Evolutionary conservation across 2,329 filamentous ascomycete genomes (phyloP).

Genomic region (Colletotrichum lentis): DNA sequence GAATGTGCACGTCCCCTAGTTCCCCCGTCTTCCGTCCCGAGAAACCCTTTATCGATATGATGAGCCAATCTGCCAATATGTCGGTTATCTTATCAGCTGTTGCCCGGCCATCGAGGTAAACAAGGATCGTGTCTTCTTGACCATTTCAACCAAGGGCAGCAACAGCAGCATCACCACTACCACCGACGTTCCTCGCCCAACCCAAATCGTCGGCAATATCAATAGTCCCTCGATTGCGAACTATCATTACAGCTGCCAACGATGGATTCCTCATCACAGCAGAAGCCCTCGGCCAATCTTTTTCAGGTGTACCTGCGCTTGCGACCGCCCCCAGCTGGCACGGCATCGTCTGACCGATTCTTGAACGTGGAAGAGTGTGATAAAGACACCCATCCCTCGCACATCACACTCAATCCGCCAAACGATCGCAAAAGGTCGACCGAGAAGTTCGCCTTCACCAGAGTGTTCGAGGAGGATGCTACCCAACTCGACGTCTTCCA

Average conservation of each 20-base stretch:
- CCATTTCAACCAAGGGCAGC: slow-evolving; percentile 4
- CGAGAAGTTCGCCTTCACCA: slow-evolving; percentile 93
- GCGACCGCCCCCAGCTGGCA: slow-evolving; percentile 67
- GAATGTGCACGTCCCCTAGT: slow-evolving; percentile 8
- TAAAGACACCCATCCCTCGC: slow-evolving; percentile 61
- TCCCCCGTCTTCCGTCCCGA: background rate
- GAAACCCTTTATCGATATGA: background rate
- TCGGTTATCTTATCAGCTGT: slow-evolving; percentile 32
- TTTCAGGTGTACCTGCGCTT: slow-evolving; percentile 94
- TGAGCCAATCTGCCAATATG: fast-evolving
- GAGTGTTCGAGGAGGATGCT: slow-evolving; percentile 87
- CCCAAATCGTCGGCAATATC: background rate
- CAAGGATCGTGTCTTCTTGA: slow-evolving; percentile 28
- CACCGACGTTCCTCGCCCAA: slow-evolving; percentile 3
- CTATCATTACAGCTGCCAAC: background rate
- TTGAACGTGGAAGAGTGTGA: slow-evolving; percentile 75
- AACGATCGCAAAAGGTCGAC: slow-evolving; percentile 87
- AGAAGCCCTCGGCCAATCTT: slow-evolving; percentile 57
- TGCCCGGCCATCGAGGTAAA: slow-evolving; percentile 34
- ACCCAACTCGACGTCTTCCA: slow-evolving; percentile 88
- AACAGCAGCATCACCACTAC: slow-evolving; percentile 18
- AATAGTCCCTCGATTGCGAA: too few relatives aligned
- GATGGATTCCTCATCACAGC: slow-evolving; percentile 34
- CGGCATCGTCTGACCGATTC: slow-evolving; percentile 69
- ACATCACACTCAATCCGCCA: slow-evolving; percentile 81